Percentiles rank a stretch among this genome's conserved stretches.
Evolutionary conservation across 192 early-diverging fungal genomes (phyloP).

Genomic region (Dissophora ornata): DNA sequence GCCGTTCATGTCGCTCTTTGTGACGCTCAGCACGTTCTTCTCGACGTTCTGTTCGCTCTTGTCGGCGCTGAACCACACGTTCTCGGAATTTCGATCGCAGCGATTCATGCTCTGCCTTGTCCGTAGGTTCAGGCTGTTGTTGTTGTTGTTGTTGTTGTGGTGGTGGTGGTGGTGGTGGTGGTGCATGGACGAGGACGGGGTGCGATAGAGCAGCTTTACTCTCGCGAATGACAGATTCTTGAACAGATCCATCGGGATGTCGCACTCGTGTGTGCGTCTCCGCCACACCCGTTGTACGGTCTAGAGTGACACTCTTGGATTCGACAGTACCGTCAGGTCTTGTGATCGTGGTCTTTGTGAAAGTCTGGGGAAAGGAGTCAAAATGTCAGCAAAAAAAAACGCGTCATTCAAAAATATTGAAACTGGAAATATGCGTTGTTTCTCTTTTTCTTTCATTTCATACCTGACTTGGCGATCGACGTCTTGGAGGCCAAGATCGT

Average conservation of each 20-base stretch:
- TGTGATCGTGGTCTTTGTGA: constrained; percentile 19
- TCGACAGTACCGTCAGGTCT: constrained; percentile 34
- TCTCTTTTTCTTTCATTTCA: background rate
- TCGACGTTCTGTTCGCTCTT: background rate
- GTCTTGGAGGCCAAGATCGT: constrained; percentile 4
- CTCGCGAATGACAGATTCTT: constrained; percentile 6
- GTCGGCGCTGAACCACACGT: constrained; percentile 7
- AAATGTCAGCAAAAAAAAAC: background rate
- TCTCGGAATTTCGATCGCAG: constrained; percentile 9
- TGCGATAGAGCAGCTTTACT: background rate
- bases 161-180: background rate
- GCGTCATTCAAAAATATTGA: background rate
- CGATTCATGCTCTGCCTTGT: background rate
- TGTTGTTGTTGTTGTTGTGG: constrained; percentile 1
- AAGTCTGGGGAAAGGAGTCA: constrained; percentile 4
- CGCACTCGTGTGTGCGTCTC: constrained; percentile 18
- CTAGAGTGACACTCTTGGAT: constrained; percentile 16
- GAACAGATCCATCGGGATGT: constrained; percentile 23
- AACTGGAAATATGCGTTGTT: background rate
- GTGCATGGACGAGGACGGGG: background rate
- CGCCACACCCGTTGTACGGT: background rate
- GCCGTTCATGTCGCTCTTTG: constrained; percentile 8
- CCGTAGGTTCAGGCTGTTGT: background rate
- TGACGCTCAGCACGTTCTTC: constrained; percentile 1
- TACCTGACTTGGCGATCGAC: background rate